Percentiles rank a stretch among this genome's conserved stretches.
Evolutionary conservation across 2,329 filamentous ascomycete genomes (phyloP).

Genomic region (Periconia digitata): DNA sequence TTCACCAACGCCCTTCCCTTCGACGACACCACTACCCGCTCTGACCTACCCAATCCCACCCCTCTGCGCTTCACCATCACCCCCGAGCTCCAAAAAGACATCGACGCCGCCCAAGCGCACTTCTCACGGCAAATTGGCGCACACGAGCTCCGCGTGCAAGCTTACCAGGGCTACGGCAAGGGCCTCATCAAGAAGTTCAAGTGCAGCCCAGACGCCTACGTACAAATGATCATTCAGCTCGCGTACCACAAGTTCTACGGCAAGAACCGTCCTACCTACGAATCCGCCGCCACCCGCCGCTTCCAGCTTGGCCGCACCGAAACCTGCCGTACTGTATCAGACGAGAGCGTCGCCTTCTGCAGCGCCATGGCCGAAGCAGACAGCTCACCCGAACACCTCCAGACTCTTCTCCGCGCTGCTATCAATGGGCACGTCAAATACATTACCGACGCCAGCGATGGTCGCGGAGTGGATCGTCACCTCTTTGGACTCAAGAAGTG

Average conservation of each 20-base stretch:
- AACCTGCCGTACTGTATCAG: conserved; percentile 88
- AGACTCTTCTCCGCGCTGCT: conserved; percentile 79
- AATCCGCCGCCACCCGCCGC: conserved; percentile 89
- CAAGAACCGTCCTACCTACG: conserved; percentile 95
- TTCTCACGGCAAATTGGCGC: conserved; percentile 80
- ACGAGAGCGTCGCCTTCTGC: conserved; percentile 90
- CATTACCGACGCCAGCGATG: conserved; percentile 84
- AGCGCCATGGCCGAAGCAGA: conserved; percentile 75
- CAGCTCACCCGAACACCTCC: conserved; percentile 64
- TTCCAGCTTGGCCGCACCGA: conserved; percentile 97
- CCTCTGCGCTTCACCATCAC: conserved; percentile 78
- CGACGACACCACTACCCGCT: conserved; percentile 74
- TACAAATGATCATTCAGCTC: conserved; percentile 98
- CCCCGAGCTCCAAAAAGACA: conserved; percentile 71
- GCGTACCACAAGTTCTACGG: conserved; percentile 99
- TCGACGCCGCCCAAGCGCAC: conserved; percentile 75
- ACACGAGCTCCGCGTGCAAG: conserved; percentile 90
- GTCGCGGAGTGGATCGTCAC: conserved; percentile 92
- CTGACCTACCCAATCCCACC: conserved; percentile 78
- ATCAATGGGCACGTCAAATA: conserved; percentile 84
- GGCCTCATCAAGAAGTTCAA: conserved; percentile 99
- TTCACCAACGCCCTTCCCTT: conserved; percentile 95
- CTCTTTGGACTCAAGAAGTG: conserved; percentile 97
- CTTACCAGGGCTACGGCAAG: conserved; percentile 97
- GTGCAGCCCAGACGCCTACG: conserved; percentile 94